A percentile compares a stretch with the other conserved stretches of the same genome.
These are phyloP conservation scores for Collybiopsis confluens DNA, from an alignment of 768 basidiomycete species.

Conservation along the genomic window DNA sequence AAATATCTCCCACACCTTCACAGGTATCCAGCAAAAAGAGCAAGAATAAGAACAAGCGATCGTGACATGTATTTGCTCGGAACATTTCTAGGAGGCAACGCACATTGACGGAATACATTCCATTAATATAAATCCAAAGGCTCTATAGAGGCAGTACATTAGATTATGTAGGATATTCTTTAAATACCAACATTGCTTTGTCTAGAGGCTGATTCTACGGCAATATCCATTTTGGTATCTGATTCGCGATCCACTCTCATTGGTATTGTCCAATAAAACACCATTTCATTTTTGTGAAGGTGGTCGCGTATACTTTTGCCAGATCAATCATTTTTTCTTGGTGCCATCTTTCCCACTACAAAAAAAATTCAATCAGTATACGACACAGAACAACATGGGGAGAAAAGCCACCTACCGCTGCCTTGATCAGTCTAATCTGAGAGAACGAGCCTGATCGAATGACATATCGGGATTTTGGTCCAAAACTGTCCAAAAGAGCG, in stretches of 20 bases:
- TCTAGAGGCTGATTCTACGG: conserved; percentile 4
- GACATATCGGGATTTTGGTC: background rate
- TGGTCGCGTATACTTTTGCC: conserved; percentile 13
- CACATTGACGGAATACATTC: too few species aligned
- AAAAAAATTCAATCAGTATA: too few species aligned
- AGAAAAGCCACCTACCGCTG: conserved; percentile 8
- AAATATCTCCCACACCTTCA: conserved; percentile 33
- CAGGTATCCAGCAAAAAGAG: too few species aligned
- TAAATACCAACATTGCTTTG: background rate
- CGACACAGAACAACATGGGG: too few species aligned
- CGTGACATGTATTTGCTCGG: too few species aligned
- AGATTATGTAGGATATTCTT: too few species aligned
- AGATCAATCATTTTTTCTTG: conserved; percentile 16
- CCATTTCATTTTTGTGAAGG: conserved; percentile 12
- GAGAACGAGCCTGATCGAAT: conserved; percentile 4
- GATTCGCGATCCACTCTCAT: background rate
- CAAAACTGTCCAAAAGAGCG: background rate
- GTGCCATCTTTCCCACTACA: conserved; percentile 27
- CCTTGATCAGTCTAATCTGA: conserved; percentile 4
- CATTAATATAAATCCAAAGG: too few species aligned
- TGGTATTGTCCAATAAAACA: conserved; percentile 4
- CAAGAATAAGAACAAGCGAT: conserved; percentile 28
- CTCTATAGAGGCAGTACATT: too few species aligned
- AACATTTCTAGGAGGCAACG: too few species aligned
- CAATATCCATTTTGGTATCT: background rate